Evolutionary conservation across 768 basidiomycete species (phyloP).

Genomic region (Russula abietina): DNA sequence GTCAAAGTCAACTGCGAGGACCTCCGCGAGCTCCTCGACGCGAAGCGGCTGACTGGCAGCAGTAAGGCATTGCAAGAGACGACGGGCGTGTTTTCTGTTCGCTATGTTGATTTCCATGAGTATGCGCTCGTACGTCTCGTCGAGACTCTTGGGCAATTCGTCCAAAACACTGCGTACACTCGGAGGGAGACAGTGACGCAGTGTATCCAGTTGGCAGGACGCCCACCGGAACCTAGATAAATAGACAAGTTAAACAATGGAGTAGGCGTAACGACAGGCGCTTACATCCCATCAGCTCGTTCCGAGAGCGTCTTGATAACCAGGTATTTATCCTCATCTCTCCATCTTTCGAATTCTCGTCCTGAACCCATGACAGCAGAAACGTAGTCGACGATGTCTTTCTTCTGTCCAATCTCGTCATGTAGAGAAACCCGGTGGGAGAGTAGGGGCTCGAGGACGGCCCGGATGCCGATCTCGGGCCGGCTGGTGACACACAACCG

Average conservation of each 20-base stretch:
- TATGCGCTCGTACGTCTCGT: no score
- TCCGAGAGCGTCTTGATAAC: background rate
- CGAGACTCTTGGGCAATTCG: no score
- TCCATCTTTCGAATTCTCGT: background rate
- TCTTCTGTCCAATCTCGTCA: background rate
- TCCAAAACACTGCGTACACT: no score
- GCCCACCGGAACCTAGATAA: no score
- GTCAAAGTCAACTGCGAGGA: background rate
- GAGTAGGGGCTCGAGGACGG: background rate
- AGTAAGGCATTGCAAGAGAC: slow-evolving; percentile 8
- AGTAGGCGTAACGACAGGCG: background rate
- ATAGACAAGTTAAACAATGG: background rate
- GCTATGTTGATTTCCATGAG: no score
- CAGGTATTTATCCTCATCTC: background rate
- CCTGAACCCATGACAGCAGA: background rate
- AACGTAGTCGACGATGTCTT: background rate
- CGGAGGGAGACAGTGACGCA: no score
- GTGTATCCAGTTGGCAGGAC: no score
- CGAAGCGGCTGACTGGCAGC: background rate
- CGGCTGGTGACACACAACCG: slow-evolving; percentile 7
- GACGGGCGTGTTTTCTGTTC: background rate
- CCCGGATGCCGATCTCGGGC: background rate
- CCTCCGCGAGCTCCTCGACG: slow-evolving; percentile 5
- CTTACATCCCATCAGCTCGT: slow-evolving; percentile 6
- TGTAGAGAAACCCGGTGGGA: background rate